These are phyloP conservation scores for Pleurotus salmoneostramineus DNA, from an alignment of 768 basidiomycete genomes.

Conservation along the genomic window DNA sequence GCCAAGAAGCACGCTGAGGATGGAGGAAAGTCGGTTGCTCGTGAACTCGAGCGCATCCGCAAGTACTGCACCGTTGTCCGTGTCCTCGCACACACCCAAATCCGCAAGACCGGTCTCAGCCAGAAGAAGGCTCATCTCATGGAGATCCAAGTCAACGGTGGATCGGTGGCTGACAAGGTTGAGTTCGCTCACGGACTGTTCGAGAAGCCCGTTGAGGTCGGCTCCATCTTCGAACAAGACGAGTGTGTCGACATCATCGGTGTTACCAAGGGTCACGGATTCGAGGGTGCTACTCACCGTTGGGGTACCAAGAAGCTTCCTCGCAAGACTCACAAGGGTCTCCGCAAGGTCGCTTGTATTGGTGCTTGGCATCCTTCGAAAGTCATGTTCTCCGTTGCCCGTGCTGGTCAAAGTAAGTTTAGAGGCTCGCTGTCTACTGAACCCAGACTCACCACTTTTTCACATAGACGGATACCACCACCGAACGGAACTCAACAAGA, in stretches of 20 bases:
- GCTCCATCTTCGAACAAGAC: constrained; percentile 90
- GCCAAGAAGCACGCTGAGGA: constrained; percentile 99
- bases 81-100: constrained; percentile 98
- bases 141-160: constrained; percentile 99
- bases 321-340: constrained; percentile 99
- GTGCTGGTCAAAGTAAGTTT: constrained; percentile 96
- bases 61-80: constrained; percentile 99
- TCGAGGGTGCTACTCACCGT: constrained; percentile 98
- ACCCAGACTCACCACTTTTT: constrained; percentile 7
- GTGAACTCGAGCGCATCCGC: constrained; percentile 98
- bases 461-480: constrained; percentile 88
- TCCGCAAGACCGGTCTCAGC: constrained; percentile 93
- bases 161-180: constrained; percentile 94
- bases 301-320: constrained; percentile 99
- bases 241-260: constrained; percentile 96
- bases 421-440: neutral
- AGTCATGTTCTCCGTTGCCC: constrained; percentile 99
- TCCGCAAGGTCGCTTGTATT: constrained; percentile 98
- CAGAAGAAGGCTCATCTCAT: constrained; percentile 99
- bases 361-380: constrained; percentile 98
- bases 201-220: constrained; percentile 91
- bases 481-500: constrained; percentile 98
- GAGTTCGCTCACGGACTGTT: constrained; percentile 91
- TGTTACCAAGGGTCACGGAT: constrained; percentile 99
- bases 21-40: constrained; percentile 83